Base-by-base conservation (phyloP, 371 early-diverging fungal genomes). In the Sporodiniella umbellata region DNA sequence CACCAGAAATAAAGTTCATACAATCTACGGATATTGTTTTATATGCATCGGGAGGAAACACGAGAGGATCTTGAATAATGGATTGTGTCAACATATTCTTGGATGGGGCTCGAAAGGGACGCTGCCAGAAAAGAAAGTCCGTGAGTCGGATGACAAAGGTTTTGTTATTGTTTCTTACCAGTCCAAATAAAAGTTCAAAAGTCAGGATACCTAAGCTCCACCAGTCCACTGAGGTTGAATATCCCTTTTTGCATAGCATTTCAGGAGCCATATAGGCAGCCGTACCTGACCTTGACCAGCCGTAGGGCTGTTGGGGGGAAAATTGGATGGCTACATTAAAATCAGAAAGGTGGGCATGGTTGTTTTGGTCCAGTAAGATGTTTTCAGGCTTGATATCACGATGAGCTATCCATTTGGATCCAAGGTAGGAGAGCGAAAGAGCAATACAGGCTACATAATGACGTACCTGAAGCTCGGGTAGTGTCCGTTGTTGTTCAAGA, bases 351-450 rank as follows among this genome's bases (percentile, higher is more conserved):
- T 90, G 89, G 5, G 84, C 86, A 55, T 93, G 90, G 14, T 94
- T 94, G 22, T 80, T 70, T 31, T 77, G 79, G 51, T 92, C 93
- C 42, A 96, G 61, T 22, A 98, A 65, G 3, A 95, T 84, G 64
- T 95, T 94, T 59, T 94, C 95, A 0, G 95, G 95, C 60, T 93
- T 93, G 35, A 92, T 54, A 62, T 95, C 95, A 47, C 94, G 62
- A 49, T 84, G 86, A 37, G 70, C 70, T 40, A 85, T 78, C 2
- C 63, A 47, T 22, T 77, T 61, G n/a, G 62, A 46, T 56, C 92
- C 93, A 8, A 92, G 55, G 39, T 90, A 87, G 49, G 75, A 50
- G n/a, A 91, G 50, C 3, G 87, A 85, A 8, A 85, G 63, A 8
- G 83, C 83, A n/a, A 90, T 51, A 48, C 88, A 87, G 4, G 91